Evolutionary conservation across 2,329 filamentous ascomycete genomes (phyloP).

Genomic region (Pestalotiopsis sp.): DNA sequence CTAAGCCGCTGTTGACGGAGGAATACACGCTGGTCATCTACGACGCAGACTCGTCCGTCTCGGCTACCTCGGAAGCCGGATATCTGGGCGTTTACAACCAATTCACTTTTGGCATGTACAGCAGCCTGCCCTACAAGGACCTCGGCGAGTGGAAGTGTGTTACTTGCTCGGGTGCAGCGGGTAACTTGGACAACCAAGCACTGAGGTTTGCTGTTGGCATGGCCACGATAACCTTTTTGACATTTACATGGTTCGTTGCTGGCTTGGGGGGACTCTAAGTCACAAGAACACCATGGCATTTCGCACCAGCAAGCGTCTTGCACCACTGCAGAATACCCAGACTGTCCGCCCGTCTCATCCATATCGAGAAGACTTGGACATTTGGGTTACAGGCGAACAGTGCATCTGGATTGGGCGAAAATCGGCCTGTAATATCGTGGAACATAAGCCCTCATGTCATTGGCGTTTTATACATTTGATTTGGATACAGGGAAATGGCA

Average conservation of each 20-base stretch:
- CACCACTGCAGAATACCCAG: neutral
- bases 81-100: slow-evolving; percentile 50
- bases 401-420: neutral
- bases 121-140: slow-evolving; percentile 49
- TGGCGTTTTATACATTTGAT: slow-evolving; percentile 7
- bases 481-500: neutral
- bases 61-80: slow-evolving; percentile 52
- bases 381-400: neutral
- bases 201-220: slow-evolving; percentile 53
- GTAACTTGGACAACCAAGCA: slow-evolving; percentile 47
- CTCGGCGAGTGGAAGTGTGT: slow-evolving; percentile 55
- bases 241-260: slow-evolving; percentile 65
- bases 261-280: slow-evolving; percentile 42
- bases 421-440: neutral
- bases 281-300: neutral
- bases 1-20: slow-evolving; percentile 49
- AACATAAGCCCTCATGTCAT: slow-evolving; percentile 1
- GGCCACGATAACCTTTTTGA: slow-evolving; percentile 55
- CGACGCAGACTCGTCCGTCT: slow-evolving; percentile 54
- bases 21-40: slow-evolving; percentile 63
- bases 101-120: slow-evolving; percentile 61
- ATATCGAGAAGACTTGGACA: neutral
- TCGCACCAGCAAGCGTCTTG: neutral
- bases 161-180: slow-evolving; percentile 54
- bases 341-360: neutral